Base-by-base conservation (phyloP, 2,329 filamentous ascomycete genomes). In the Nothophaeocryptopus gaeumannii region DNA sequence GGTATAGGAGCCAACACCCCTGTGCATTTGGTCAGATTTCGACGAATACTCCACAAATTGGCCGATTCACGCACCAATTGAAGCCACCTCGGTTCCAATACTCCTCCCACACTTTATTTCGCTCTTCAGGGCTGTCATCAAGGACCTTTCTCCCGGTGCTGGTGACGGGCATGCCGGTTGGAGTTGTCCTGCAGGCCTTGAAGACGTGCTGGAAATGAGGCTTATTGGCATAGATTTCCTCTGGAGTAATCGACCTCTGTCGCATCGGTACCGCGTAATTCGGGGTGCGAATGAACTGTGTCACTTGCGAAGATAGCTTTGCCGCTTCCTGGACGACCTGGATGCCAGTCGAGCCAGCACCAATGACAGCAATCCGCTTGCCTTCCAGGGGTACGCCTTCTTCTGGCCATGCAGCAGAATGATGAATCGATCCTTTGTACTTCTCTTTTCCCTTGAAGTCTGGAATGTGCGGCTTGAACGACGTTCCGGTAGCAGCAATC, bases 221-320 rank as follows among this genome's bases (percentile, higher is more conserved):
- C 39, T 50, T 43, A n/a, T 38, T 39, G 16, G 44, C 35, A 33
- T 50, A 48, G 26, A 56, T 56, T 32, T 81, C 77, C 43, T 76
- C 72, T 3, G 62, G 66, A 0, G 73, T 75, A 30, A 83, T 68
- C 1, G 67, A 35, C 4, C 72, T 68, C 48, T 77, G 75, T 4
- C 75, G 72, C 80, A 86, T 84, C 0, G 82, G 82, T 1, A 86
- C 60, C 0, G 80, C 80, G 5, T 84, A 70, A 50, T 86, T 86
- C 0, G 84, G 83, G 0, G 83, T 86, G 10, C 84, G 75, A 59
- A 86, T 81, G 65, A 85, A 85, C 16, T 86, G 79, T 1, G 70
- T 74, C 1, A 86, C 64, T 2, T 63, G 69, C 1, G 41, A 45
- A 8, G 58, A 60, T 15, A 62, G 58, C 32, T 64, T 64, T 5